Evolutionary conservation across 2,329 filamentous ascomycete species (phyloP).

Genomic region (Xylaria sp.): DNA sequence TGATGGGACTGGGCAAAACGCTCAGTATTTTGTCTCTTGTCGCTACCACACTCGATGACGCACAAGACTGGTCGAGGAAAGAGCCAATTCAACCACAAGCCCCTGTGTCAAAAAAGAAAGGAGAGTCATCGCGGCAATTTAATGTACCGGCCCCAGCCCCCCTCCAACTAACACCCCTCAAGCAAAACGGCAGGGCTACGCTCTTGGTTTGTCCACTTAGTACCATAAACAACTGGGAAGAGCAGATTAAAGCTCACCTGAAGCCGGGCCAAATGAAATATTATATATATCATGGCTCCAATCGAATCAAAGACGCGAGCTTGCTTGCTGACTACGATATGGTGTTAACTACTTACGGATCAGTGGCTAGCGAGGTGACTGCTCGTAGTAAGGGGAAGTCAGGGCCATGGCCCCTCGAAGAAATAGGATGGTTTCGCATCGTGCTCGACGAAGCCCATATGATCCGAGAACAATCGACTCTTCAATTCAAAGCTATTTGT

Average conservation of each 20-base stretch:
- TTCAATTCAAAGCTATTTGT: conserved; percentile 85
- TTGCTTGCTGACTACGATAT: conserved; percentile 78
- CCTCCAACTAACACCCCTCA: conserved; percentile 58
- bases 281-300: conserved; percentile 86
- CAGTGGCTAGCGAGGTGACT: conserved; percentile 78
- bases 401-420: conserved; percentile 69
- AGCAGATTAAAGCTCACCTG: conserved; percentile 86
- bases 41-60: conserved; percentile 66
- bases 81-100: conserved; percentile 56
- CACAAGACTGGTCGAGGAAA: conserved; percentile 64
- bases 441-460: conserved; percentile 94
- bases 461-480: conserved; percentile 83
- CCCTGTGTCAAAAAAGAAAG: conserved; percentile 47
- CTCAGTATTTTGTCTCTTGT: conserved; percentile 84
- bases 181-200: conserved; percentile 76
- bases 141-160: conserved; percentile 49
- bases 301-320: conserved; percentile 70
- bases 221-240: conserved; percentile 92
- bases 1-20: conserved; percentile 90
- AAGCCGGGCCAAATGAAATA: conserved; percentile 67
- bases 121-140: conserved; percentile 42
- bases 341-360: conserved; percentile 92
- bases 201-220: conserved; percentile 88
- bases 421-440: conserved; percentile 90
- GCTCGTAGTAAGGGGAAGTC: conserved; percentile 65